Evolutionary conservation across 306 rosid species (phyloP).

Genomic region (Lagenaria siceraria): DNA sequence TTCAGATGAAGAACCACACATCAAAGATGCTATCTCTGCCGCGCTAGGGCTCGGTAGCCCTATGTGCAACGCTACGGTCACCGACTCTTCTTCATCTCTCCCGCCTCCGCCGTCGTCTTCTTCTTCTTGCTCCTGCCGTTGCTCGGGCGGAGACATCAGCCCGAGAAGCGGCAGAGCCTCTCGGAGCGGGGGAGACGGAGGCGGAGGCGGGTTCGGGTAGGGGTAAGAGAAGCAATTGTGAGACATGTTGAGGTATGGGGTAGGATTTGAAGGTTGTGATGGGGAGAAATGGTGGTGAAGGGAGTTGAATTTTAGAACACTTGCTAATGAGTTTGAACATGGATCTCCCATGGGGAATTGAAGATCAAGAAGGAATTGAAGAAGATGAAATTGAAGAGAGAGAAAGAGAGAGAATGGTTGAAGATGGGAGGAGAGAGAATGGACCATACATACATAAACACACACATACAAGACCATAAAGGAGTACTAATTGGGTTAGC

Average conservation of each 20-base stretch:
- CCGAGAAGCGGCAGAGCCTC: slow-evolving; percentile 7
- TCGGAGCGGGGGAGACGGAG: background rate
- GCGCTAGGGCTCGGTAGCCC: slow-evolving; percentile 14
- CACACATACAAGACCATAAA: background rate
- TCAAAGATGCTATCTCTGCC: slow-evolving; percentile 19
- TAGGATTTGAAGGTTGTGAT: background rate
- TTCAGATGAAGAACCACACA: slow-evolving; percentile 47
- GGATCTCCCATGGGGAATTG: slow-evolving; percentile 11
- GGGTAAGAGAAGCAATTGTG: background rate
- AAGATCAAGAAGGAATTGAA: too few species aligned
- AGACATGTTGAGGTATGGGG: background rate
- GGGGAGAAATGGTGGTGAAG: background rate
- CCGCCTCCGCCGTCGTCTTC: background rate
- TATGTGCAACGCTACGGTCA: slow-evolving; percentile 10
- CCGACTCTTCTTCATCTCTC: background rate
- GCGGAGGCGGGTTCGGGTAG: background rate
- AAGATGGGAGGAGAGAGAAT: background rate
- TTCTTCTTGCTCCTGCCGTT: background rate
- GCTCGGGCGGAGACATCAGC: background rate
- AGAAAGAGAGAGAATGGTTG: background rate
- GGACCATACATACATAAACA: background rate
- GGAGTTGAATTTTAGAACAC: slow-evolving; percentile 28
- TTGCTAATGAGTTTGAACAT: slow-evolving; percentile 20
- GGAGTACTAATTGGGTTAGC: slow-evolving; percentile 6
- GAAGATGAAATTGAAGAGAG: background rate